Conservation (phyloP, 495 filamentous ascomycete genomes). For the Xylaria palmicola region DNA sequence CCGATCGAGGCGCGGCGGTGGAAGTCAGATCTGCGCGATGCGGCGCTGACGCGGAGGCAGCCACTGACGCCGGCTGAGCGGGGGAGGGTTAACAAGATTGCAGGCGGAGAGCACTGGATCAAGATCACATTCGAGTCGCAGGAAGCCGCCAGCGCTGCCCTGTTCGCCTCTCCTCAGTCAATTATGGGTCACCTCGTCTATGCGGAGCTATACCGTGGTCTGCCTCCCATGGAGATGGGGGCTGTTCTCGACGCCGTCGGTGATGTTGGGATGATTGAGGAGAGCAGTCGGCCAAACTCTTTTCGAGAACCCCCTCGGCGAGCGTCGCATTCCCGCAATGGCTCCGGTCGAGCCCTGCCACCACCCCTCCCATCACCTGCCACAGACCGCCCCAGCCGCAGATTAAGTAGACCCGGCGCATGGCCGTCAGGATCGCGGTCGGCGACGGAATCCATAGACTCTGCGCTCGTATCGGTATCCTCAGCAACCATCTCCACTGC, state of each 20-base stretch:
- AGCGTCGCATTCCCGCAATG: conserved; percentile 18
- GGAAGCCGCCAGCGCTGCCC: conserved; percentile 72
- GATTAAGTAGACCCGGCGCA: background rate
- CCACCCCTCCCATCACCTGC: conserved; percentile 1
- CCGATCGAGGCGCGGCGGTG: conserved; percentile 53
- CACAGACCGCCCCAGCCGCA: background rate
- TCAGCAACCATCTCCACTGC: conserved; percentile 54
- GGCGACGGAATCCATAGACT: conserved; percentile 51
- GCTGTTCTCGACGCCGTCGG: conserved; percentile 51
- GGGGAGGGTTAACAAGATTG: conserved; percentile 69
- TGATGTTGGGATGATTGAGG: conserved; percentile 28
- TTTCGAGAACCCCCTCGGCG: conserved; percentile 12
- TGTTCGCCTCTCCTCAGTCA: conserved; percentile 71
- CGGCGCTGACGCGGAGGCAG: conserved; percentile 55
- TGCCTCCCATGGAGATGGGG: conserved; percentile 65
- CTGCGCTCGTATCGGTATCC: conserved; percentile 44
- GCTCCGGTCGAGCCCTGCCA: conserved; percentile 3
- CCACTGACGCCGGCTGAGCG: conserved; percentile 68
- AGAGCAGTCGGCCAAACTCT: conserved; percentile 11
- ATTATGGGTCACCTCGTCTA: conserved; percentile 74
- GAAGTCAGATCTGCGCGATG: conserved; percentile 64
- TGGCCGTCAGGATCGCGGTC: conserved; percentile 40
- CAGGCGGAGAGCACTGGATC: conserved; percentile 84
- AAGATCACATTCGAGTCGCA: conserved; percentile 88
- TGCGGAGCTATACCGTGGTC: conserved; percentile 72